Conservation (phyloP, 495 filamentous ascomycete genomes). For the Xeromyces bisporus region DNA sequence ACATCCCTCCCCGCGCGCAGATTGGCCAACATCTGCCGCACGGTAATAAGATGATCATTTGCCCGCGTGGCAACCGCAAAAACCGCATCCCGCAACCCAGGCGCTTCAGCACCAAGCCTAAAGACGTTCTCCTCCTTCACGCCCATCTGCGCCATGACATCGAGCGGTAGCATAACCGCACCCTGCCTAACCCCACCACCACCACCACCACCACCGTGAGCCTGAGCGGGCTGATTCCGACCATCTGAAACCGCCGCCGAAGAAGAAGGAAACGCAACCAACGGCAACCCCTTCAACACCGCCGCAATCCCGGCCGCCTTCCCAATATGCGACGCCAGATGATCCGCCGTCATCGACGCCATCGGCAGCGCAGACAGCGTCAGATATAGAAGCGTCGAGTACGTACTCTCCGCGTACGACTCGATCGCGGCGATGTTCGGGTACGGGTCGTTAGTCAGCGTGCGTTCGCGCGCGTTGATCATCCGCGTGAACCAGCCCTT, state of each 20-base stretch:
- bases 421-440: slow-evolving; percentile 56
- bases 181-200: slow-evolving; percentile 35
- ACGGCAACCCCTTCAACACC: slow-evolving; percentile 63
- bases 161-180: slow-evolving; percentile 62
- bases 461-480: slow-evolving; percentile 62
- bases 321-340: slow-evolving; percentile 83
- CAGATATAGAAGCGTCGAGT: slow-evolving; percentile 83
- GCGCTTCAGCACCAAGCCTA: slow-evolving; percentile 55
- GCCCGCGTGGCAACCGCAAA: slow-evolving; percentile 85
- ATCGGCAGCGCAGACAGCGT: slow-evolving; percentile 62
- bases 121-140: slow-evolving; percentile 81
- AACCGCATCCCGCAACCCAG: slow-evolving; percentile 71
- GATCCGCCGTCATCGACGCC: slow-evolving; percentile 69
- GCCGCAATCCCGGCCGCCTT: slow-evolving; percentile 83
- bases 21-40: slow-evolving; percentile 73
- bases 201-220: slow-evolving; percentile 23
- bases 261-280: slow-evolving; percentile 65
- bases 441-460: slow-evolving; percentile 72
- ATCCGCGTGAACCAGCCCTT: slow-evolving; percentile 69
- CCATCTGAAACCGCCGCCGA: too few species aligned
- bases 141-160: slow-evolving; percentile 68
- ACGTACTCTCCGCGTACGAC: slow-evolving; percentile 82
- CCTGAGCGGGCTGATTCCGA: slow-evolving; percentile 41
- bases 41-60: slow-evolving; percentile 89
- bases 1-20: slow-evolving; percentile 52